These are phyloP conservation scores for Sphagnum tenellum DNA, from an alignment of 225 moss, liverwort and hornwort genomes.

Conservation along the genomic window DNA sequence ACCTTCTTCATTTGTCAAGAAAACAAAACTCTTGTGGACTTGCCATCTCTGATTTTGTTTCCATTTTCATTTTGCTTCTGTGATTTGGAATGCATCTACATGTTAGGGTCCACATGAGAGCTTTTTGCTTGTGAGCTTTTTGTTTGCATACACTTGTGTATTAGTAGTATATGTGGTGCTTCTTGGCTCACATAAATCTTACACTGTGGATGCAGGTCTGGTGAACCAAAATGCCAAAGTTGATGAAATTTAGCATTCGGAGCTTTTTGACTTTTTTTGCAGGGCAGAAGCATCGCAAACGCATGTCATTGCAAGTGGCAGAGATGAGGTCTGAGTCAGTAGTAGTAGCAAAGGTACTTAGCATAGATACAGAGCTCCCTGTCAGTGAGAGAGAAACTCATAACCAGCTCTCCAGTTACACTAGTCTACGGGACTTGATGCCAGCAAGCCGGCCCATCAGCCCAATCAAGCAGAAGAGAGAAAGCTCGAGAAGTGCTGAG, in stretches of 20 bases:
- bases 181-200: not conserved
- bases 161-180: too few species aligned
- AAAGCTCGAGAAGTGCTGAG: not conserved
- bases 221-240: not conserved
- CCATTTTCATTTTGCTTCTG: too few species aligned
- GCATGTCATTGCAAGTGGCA: not conserved
- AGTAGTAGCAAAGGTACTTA: not conserved
- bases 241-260: slow-evolving; percentile 9
- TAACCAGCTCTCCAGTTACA: slow-evolving; percentile 16
- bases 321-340: slow-evolving; percentile 12
- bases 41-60: too few species aligned
- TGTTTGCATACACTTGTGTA: too few species aligned
- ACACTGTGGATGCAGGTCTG: not conserved
- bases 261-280: slow-evolving; percentile 30
- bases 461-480: slow-evolving; percentile 10
- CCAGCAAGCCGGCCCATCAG: slow-evolving; percentile 30
- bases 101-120: too few species aligned
- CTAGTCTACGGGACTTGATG: slow-evolving; percentile 38
- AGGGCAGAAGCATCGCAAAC: slow-evolving; percentile 4
- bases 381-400: slow-evolving; percentile 19
- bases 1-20: too few species aligned
- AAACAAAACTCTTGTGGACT: too few species aligned
- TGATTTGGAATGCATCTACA: too few species aligned
- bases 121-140: too few species aligned
- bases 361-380: slow-evolving; percentile 13